Evolutionary conservation across 345 rosid species (phyloP), one percentile per base, ranked within the genome.

Genomic region (Moringa oleifera): DNA sequence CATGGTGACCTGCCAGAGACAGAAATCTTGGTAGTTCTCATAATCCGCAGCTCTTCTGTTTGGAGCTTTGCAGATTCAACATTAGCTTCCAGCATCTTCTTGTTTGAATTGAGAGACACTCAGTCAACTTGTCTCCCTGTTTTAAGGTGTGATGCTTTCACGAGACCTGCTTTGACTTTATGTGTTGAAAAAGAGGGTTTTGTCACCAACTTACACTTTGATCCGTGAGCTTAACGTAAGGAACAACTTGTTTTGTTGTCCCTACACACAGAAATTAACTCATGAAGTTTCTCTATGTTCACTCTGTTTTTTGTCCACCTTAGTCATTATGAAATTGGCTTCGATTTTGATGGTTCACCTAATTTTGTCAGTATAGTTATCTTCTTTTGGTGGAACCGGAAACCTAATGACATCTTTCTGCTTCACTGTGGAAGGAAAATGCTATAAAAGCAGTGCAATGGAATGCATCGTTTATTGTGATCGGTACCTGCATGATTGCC

Each of bases 91-190:
- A 45, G 11, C 6, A 22, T 18, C 18, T 19, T 41, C 24, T 23
- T 23, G 55, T n/a, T n/a, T n/a, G n/a, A n/a, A n/a, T n/a, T n/a
- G n/a, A n/a, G n/a, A n/a, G 57, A 56, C 20, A 15, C 37, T 23
- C 20, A 18, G 73, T 66, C 65, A 71, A 53, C 22, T 61, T 57
- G 70, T 51, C 57, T 45, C 70, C 59, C 51, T 53, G 58, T 62
- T 56, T 65, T 24, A 31, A 50, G 62, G 47, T 55, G 50, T 67
- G 67, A 64, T 67, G 70, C 52, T 65, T 65, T 68, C 72, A 70
- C 75, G 75, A 65, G 71, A 31, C 54, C 52, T 46, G 64, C 65
- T 56, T 75, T 67, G 71, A 65, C 74, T 64, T 53, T 22, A 10
- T 23, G 50, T 24, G 31, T 63, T 47, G 25, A 70, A 66, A 72